A percentile compares a stretch with the other conserved stretches of the same genome.
phyloP scores from a whole-genome alignment of 768 basidiomycete genomes.

The Hypsizygus marmoreus region DNA sequence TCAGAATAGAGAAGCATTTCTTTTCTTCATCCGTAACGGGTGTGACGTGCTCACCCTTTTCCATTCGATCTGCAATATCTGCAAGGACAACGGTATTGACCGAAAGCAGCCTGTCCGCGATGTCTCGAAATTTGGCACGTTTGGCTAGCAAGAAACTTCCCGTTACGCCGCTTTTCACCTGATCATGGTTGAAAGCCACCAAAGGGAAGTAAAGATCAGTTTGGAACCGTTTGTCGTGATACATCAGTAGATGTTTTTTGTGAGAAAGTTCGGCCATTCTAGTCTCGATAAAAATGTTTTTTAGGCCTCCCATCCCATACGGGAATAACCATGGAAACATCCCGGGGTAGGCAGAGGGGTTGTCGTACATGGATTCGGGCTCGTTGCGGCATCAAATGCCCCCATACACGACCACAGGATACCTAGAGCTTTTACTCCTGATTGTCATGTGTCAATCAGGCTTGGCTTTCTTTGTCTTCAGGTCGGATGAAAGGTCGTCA shows the following conservation, averaged over 20 bases:
- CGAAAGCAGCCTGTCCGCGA: constrained; percentile 20
- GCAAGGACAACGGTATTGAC: constrained; percentile 24
- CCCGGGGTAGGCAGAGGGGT: constrained; percentile 36
- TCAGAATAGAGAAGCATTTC: constrained; percentile 32
- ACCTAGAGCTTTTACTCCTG: constrained; percentile 22
- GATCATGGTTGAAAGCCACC: constrained; percentile 42
- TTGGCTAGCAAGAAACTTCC: constrained; percentile 31
- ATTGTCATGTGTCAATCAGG: constrained; percentile 28
- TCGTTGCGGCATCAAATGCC: constrained; percentile 9
- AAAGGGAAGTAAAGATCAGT: constrained; percentile 36
- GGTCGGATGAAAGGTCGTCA: too few relatives aligned
- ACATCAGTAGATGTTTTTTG: constrained; percentile 30
- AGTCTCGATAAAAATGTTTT: constrained; percentile 17
- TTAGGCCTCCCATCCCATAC: constrained; percentile 30
- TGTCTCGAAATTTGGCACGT: constrained; percentile 23
- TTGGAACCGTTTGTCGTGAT: constrained; percentile 42
- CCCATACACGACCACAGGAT: too few relatives aligned
- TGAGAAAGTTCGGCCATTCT: constrained; percentile 20
- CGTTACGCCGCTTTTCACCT: constrained; percentile 29
- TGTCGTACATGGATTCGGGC: constrained; percentile 29
- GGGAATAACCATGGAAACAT: constrained; percentile 48
- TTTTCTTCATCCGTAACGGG: constrained; percentile 33
- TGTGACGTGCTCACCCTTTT: constrained; percentile 22
- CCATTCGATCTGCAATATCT: constrained; percentile 20
- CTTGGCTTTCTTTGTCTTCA: constrained; percentile 16